phyloP scores from a whole-genome alignment of 2,329 filamentous ascomycete species.

The Fusarium poae region DNA sequence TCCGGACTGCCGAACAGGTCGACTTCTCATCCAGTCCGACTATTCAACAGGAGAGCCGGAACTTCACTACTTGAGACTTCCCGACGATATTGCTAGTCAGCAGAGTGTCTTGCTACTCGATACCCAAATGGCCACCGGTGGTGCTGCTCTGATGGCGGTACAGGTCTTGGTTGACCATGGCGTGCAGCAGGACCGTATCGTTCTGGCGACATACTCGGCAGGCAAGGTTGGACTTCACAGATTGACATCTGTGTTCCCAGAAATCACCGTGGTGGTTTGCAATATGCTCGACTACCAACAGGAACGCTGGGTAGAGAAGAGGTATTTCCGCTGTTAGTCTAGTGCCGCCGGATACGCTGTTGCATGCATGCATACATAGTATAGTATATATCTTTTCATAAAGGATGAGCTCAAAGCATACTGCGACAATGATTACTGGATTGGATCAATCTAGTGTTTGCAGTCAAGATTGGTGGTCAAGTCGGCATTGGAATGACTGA shows the following conservation, averaged over 20 bases:
- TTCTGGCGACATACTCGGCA: slow-evolving; percentile 93
- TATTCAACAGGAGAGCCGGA: slow-evolving; percentile 89
- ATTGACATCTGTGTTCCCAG: slow-evolving; percentile 88
- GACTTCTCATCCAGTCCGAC: slow-evolving; percentile 91
- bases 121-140: slow-evolving; percentile 94
- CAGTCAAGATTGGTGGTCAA: slow-evolving; percentile 12
- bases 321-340: slow-evolving; percentile 85
- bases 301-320: slow-evolving; percentile 88
- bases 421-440: background rate
- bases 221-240: slow-evolving; percentile 87
- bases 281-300: slow-evolving; percentile 85
- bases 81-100: slow-evolving; percentile 78
- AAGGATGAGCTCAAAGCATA: slow-evolving; percentile 2
- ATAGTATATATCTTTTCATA: slow-evolving; percentile 25
- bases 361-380: background rate
- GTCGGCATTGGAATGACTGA: slow-evolving; percentile 6
- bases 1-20: slow-evolving; percentile 90
- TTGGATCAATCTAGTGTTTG: slow-evolving; percentile 6
- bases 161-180: slow-evolving; percentile 96
- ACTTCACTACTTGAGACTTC: slow-evolving; percentile 88
- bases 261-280: slow-evolving; percentile 87
- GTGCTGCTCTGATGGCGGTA: slow-evolving; percentile 89
- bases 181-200: slow-evolving; percentile 84
- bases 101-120: slow-evolving; percentile 89
- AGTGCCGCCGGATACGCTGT: background rate